These are phyloP conservation scores for Starmerella potacharoeniae DNA, from an alignment of 805 yeast species.

Conservation along the genomic window DNA sequence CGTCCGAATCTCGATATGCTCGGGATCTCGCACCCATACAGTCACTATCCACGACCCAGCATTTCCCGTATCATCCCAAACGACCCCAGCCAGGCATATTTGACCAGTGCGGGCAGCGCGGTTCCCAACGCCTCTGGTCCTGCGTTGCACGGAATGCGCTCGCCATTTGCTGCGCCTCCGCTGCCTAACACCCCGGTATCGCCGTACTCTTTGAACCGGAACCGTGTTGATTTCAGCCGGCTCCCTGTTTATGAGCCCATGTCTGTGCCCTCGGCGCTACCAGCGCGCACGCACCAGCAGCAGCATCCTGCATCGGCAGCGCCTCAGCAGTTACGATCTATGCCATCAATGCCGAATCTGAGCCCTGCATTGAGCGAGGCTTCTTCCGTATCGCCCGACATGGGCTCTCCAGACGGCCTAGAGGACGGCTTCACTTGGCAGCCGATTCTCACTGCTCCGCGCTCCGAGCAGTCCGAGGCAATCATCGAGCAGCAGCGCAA, in stretches of 20 bases:
- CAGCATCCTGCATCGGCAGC: not conserved
- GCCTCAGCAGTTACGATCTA: not conserved
- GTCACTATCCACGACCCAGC: slow-evolving; percentile 9
- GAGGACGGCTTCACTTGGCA: slow-evolving; percentile 27
- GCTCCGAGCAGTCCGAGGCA: slow-evolving; percentile 26
- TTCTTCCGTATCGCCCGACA: slow-evolving; percentile 15
- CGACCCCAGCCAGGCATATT: not conserved
- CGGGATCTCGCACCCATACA: slow-evolving; percentile 14
- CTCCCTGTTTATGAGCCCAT: not conserved
- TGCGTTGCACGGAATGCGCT: not conserved
- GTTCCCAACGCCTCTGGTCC: not conserved
- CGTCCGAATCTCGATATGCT: slow-evolving; percentile 13
- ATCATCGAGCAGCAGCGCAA: slow-evolving; percentile 27
- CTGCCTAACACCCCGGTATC: not conserved
- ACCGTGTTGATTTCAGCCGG: not conserved
- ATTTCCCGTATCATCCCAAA: slow-evolving; percentile 5
- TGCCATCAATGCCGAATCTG: slow-evolving; percentile 6
- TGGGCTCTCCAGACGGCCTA: slow-evolving; percentile 9
- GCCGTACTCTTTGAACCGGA: not conserved
- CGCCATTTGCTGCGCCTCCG: slow-evolving; percentile 3
- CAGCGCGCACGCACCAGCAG: not conserved
- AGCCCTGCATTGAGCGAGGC: slow-evolving; percentile 19
- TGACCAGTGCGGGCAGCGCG: not conserved
- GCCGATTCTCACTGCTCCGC: slow-evolving; percentile 30
- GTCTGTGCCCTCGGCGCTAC: not conserved